Evolutionary conservation across 768 basidiomycete species (phyloP).

Genomic region (Pleurotus djamor): DNA sequence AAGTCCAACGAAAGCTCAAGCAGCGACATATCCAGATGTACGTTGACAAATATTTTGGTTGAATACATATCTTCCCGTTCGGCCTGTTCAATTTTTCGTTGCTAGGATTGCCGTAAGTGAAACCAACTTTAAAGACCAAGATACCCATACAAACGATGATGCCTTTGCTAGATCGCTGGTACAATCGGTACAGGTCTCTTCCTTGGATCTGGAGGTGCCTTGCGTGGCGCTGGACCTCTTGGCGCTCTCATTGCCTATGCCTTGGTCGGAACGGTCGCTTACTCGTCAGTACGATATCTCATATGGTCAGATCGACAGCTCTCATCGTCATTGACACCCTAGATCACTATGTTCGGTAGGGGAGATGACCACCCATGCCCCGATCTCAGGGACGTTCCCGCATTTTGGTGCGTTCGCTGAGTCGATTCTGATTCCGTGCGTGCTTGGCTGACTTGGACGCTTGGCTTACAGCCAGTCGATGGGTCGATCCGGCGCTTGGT

Average conservation of each 20-base stretch:
- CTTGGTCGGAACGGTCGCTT: constrained; percentile 65
- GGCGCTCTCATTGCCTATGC: constrained; percentile 66
- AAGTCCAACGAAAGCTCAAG: constrained; percentile 69
- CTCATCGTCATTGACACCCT: not conserved
- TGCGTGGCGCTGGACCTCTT: constrained; percentile 59
- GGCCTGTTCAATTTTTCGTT: not conserved
- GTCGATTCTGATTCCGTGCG: not conserved
- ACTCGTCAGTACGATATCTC: constrained; percentile 40
- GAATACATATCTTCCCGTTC: no score
- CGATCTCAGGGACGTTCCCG: constrained; percentile 76
- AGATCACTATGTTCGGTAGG: constrained; percentile 66
- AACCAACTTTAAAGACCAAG: not conserved
- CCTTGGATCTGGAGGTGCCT: constrained; percentile 65
- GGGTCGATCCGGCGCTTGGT: constrained; percentile 59
- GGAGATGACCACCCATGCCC: constrained; percentile 81
- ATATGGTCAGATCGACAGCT: not conserved
- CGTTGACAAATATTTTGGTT: constrained; percentile 15
- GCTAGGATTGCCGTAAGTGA: constrained; percentile 61
- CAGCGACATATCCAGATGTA: constrained; percentile 82
- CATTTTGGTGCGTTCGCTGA: constrained; percentile 50
- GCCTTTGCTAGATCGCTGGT: constrained; percentile 53
- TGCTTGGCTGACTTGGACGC: not conserved
- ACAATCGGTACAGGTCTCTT: constrained; percentile 77
- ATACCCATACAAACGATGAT: not conserved
- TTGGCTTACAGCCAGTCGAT: constrained; percentile 39